These are phyloP conservation scores for Petrea volubilis DNA, from an alignment of 257 asterid species.

Conservation along the genomic window DNA sequence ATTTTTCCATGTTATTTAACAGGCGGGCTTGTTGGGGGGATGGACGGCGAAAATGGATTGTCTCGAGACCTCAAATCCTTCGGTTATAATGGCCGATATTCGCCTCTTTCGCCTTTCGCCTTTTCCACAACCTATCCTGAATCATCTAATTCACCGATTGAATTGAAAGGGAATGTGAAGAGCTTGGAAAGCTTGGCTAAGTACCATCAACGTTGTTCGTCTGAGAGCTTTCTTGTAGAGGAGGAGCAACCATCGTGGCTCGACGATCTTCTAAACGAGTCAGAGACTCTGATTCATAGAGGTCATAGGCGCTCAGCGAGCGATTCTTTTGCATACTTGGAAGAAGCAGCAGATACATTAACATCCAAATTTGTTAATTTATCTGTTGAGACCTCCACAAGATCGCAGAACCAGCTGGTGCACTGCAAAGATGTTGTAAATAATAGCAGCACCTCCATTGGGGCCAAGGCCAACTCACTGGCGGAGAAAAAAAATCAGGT, in stretches of 20 bases:
- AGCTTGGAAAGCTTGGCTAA: slow-evolving; percentile 16
- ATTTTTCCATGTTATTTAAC: background rate
- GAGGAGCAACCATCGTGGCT: slow-evolving; percentile 88
- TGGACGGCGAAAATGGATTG: slow-evolving; percentile 31
- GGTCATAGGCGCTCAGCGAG: slow-evolving; percentile 75
- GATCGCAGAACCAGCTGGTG: slow-evolving; percentile 19
- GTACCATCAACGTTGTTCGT: slow-evolving; percentile 58
- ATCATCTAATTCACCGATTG: slow-evolving; percentile 13
- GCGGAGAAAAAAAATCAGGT: slow-evolving; percentile 44
- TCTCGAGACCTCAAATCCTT: slow-evolving; percentile 17
- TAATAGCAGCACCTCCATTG: slow-evolving; percentile 21
- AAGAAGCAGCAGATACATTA: slow-evolving; percentile 32
- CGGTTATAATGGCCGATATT: slow-evolving; percentile 11
- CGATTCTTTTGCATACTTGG: slow-evolving; percentile 60
- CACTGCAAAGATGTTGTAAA: slow-evolving; percentile 25
- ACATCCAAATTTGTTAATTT: slow-evolving; percentile 15
- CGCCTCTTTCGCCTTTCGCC: slow-evolving; percentile 31
- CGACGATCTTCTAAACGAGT: slow-evolving; percentile 73
- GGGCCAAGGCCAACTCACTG: slow-evolving; percentile 21
- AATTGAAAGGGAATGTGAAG: slow-evolving; percentile 24
- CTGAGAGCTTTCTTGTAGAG: slow-evolving; percentile 58
- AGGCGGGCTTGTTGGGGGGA: slow-evolving; percentile 25
- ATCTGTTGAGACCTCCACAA: slow-evolving; percentile 14
- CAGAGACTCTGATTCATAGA: slow-evolving; percentile 35
- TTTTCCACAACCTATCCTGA: slow-evolving; percentile 26